Evolutionary conservation across 192 early-diverging fungal genomes (phyloP).

Genomic region (Entomortierella lignicola): DNA sequence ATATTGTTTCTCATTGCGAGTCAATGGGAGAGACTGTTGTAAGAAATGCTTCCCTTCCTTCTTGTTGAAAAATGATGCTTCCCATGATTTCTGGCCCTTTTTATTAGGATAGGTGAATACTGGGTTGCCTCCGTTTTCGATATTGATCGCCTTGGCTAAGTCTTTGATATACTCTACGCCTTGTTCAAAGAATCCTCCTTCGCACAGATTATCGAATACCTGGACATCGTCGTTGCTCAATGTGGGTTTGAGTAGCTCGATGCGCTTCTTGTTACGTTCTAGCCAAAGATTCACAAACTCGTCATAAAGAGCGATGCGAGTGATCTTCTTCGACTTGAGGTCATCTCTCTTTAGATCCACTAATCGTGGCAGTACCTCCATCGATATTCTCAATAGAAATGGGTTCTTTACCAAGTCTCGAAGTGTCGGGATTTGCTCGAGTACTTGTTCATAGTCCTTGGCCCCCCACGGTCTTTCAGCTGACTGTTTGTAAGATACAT

Average conservation of each 20-base stretch:
- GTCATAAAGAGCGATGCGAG: conserved; percentile 11
- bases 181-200: background rate
- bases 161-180: conserved; percentile 7
- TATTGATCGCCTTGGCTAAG: background rate
- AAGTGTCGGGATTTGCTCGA: background rate
- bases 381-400: background rate
- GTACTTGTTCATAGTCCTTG: background rate
- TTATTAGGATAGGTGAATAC: background rate
- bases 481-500: background rate
- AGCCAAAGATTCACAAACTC: conserved; percentile 16
- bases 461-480: background rate
- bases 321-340: background rate
- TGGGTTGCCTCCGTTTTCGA: conserved; percentile 11
- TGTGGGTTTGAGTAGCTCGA: too few species aligned
- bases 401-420: conserved; percentile 3
- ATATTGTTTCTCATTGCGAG: background rate
- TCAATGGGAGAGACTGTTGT: background rate
- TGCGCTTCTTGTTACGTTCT: background rate
- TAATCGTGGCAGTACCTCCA: background rate
- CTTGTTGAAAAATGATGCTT: background rate
- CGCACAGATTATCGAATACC: background rate
- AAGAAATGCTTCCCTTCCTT: background rate
- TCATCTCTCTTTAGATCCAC: background rate
- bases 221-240: background rate
- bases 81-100: background rate